These are phyloP conservation scores for Strobilomyces confusus DNA, from an alignment of 768 basidiomycete genomes.

Conservation along the genomic window DNA sequence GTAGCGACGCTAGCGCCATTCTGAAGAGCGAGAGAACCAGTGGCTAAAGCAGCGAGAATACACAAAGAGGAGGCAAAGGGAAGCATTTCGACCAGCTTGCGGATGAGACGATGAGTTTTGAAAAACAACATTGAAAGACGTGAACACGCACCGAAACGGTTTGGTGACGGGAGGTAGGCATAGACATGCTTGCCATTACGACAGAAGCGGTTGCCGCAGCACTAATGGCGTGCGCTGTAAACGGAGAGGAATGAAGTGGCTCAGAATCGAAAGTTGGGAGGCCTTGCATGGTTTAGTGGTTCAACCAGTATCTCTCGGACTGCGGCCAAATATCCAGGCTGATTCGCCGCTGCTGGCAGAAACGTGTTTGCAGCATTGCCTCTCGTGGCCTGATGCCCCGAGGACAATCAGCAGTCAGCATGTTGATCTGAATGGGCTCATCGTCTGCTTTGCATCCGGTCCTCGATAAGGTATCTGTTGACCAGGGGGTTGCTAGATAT, in stretches of 20 bases:
- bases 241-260: constrained; percentile 22
- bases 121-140: constrained; percentile 13
- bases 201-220: constrained; percentile 31
- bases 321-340: constrained; percentile 22
- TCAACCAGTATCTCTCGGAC: constrained; percentile 18
- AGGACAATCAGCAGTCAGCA: constrained; percentile 7
- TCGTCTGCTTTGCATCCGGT: not conserved
- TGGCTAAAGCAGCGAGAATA: constrained; percentile 32
- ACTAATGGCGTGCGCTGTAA: constrained; percentile 29
- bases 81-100: constrained; percentile 36
- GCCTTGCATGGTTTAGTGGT: constrained; percentile 29
- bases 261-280: constrained; percentile 30
- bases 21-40: constrained; percentile 31
- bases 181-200: constrained; percentile 27
- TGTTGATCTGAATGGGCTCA: not conserved
- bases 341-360: constrained; percentile 16
- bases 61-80: constrained; percentile 34
- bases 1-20: constrained; percentile 9
- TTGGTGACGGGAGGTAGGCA: constrained; percentile 25
- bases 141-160: constrained; percentile 28
- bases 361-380: constrained; percentile 33
- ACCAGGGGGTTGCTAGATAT: not conserved
- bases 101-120: constrained; percentile 10
- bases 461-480: not conserved
- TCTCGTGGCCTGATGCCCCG: constrained; percentile 12